Percentiles rank a stretch among this genome's conserved stretches.
These are phyloP conservation scores for Erodium texanum DNA, from an alignment of 441 rosid genomes.

Conservation along the genomic window DNA sequence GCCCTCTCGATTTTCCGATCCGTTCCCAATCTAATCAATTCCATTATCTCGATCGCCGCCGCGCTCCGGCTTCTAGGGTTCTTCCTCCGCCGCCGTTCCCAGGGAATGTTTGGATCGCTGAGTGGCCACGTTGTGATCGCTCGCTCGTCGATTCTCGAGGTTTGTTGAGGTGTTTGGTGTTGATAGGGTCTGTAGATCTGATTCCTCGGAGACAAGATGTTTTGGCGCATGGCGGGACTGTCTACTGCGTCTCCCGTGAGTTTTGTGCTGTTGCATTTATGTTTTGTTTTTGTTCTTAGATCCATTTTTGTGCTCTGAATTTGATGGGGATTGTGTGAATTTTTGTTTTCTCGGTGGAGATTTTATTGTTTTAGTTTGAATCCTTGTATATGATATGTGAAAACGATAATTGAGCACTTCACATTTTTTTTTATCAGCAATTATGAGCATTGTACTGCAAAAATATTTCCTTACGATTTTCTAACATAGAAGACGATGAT, in stretches of 20 bases:
- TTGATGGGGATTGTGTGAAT: background rate
- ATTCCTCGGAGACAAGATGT: slow-evolving; percentile 38
- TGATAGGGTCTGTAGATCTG: slow-evolving; percentile 1
- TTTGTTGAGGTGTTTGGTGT: background rate
- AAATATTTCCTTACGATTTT: background rate
- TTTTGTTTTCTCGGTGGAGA: background rate
- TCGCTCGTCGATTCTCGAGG: background rate
- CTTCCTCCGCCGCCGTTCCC: background rate
- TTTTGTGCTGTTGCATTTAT: slow-evolving; percentile 9
- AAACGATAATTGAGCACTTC: background rate
- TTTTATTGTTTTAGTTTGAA: background rate
- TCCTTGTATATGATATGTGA: background rate
- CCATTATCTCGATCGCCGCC: too few relatives aligned
- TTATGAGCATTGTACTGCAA: background rate
- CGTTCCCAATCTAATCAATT: too few relatives aligned
- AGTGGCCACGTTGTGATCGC: background rate
- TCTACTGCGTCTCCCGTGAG: slow-evolving; percentile 92
- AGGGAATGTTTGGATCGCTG: slow-evolving; percentile 7
- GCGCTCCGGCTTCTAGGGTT: background rate
- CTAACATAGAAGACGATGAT: slow-evolving; percentile 1
- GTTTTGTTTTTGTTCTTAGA: background rate
- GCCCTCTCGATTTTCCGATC: too few relatives aligned
- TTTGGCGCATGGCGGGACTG: slow-evolving; percentile 93
- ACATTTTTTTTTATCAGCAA: too few relatives aligned
- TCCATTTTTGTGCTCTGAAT: slow-evolving; percentile 1